Evolutionary conservation across 768 basidiomycete species (phyloP), one percentile per base, ranked within the genome.

Genomic region (Asterophora parasitica): DNA sequence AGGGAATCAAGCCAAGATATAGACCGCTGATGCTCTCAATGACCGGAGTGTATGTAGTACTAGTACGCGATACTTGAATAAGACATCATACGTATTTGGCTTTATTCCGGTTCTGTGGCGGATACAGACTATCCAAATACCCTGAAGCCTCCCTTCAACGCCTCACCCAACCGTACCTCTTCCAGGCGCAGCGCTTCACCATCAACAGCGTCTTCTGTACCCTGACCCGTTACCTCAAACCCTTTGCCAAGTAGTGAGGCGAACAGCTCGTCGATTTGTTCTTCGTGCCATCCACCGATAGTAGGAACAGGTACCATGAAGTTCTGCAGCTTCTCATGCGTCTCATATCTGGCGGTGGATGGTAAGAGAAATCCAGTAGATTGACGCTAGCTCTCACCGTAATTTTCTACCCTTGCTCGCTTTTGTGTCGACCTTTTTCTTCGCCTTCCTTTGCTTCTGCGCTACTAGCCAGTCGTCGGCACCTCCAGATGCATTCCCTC

Each of bases 331-430:
- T 96, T 98, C 58, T 98, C 93, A 60, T 98, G 96, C 1, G 90
- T 83, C 54, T 95, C 88, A 64, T 92, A 96, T 46, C 90, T 88
- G 61, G 5, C 26, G 1, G 15, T 38, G 23, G n/a, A 48, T 12
- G 23, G 17, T 50, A 27, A 35, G 42, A 26, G n/a, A 16, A 31
- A 39, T 27, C 15, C n/a, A 13, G 3, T 12, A 15, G 10, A 4
- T 17, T 13, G 9, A 42, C 43, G 27, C 34, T 12, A 42, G n/a
- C 23, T 69, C 81, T 26, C 33, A 88, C 83, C 94, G 78, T 52
- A 99, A 67, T 65, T 93, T 95, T 49, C 95, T 75, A 4, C 96
- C 96, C 69, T 98, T 98, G 68, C 88, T 92, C 7, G 92, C 95
- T 56, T 86, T 92, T 0, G 92, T 91, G 62, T 99, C 95, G n/a